phyloP scores from a whole-genome alignment of 169 alveolate species.

The Eimeria falciformis region DNA sequence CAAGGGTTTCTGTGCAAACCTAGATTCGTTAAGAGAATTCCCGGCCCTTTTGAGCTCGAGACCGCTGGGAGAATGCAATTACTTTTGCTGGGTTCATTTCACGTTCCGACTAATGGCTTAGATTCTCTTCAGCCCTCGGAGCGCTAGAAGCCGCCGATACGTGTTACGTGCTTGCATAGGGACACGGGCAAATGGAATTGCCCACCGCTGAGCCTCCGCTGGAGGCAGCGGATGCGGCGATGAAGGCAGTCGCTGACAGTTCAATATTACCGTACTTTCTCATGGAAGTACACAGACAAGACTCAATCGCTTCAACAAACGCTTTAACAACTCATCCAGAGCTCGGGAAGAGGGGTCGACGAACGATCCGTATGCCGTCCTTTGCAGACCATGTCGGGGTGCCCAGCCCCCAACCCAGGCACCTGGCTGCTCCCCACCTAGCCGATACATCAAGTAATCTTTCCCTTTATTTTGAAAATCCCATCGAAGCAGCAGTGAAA shows the following conservation, averaged over 20 bases:
- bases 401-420: not conserved
- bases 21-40: no score
- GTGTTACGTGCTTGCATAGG: not conserved
- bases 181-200: conserved; percentile 17
- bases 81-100: no score
- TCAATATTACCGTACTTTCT: conserved; percentile 59
- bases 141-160: not conserved
- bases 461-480: not conserved
- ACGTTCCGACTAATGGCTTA: not conserved
- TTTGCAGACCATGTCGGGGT: not conserved
- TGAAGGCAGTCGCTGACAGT: conserved; percentile 37
- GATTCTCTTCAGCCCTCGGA: not conserved
- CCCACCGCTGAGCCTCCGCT: conserved; percentile 34
- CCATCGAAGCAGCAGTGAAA: not conserved
- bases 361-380: conserved; percentile 11
- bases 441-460: not conserved
- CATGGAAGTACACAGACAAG: conserved; percentile 54
- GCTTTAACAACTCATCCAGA: no score
- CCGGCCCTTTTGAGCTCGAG: no score
- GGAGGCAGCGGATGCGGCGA: conserved; percentile 40
- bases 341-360: conserved; percentile 14
- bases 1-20: no score
- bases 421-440: not conserved
- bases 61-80: no score
- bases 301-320: not conserved